These are phyloP conservation scores for Tylopilus plumbeoviolaceoides DNA, from an alignment of 768 basidiomycete species.

Conservation along the genomic window DNA sequence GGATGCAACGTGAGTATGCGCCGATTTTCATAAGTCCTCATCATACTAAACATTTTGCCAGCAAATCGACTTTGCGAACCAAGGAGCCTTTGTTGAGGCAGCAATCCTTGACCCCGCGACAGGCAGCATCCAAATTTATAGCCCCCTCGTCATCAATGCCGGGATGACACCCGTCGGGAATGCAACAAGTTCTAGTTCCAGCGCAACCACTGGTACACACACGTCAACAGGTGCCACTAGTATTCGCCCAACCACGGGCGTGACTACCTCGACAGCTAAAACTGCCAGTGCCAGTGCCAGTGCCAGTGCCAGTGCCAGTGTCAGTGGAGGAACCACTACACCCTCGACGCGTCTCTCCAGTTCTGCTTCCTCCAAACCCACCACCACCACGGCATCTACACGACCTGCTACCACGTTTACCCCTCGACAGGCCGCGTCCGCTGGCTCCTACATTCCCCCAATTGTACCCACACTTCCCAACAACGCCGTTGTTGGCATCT, in stretches of 20 bases:
- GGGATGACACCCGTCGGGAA: constrained; percentile 22
- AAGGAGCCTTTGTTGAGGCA: constrained; percentile 25
- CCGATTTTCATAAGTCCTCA: neutral
- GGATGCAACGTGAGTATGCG: constrained; percentile 23
- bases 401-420: neutral
- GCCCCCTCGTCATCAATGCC: constrained; percentile 27
- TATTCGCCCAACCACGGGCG: neutral
- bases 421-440: constrained; percentile 10
- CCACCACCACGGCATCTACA: neutral
- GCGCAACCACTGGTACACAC: neutral
- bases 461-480: constrained; percentile 21
- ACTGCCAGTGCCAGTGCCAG: neutral
- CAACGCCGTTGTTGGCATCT: constrained; percentile 23
- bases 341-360: neutral
- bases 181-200: neutral
- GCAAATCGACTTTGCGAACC: constrained; percentile 27
- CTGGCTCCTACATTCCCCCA: constrained; percentile 23
- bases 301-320: neutral
- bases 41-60: neutral
- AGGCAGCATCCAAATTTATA: constrained; percentile 25
- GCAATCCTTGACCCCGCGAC: constrained; percentile 29
- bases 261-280: neutral
- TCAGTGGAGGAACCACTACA: neutral
- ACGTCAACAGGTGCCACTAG: neutral
- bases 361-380: neutral